These are phyloP conservation scores for Galeopsis tetrahit DNA, from an alignment of 257 asterid genomes.

Conservation along the genomic window DNA sequence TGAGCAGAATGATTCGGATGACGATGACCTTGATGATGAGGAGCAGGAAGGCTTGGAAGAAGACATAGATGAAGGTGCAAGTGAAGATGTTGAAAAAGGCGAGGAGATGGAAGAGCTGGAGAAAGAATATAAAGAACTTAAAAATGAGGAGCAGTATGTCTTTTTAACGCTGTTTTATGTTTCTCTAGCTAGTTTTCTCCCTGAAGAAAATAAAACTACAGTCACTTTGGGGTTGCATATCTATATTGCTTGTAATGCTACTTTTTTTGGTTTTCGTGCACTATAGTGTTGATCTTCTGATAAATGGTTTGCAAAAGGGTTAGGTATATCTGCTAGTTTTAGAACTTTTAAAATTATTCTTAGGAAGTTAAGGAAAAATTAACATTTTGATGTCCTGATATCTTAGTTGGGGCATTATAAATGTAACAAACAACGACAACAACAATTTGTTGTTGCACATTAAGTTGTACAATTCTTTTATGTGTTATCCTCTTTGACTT, in stretches of 20 bases:
- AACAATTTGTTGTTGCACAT: conserved; percentile 2
- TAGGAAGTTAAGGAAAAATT: neutral
- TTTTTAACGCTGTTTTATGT: conserved; percentile 7
- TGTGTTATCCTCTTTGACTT: neutral
- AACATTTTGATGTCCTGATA: neutral
- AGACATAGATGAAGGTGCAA: conserved; percentile 36
- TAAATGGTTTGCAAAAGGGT: conserved; percentile 12
- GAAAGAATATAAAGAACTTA: conserved; percentile 70
- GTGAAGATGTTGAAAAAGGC: conserved; percentile 45
- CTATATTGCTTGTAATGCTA: neutral
- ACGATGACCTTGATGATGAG: conserved; percentile 29
- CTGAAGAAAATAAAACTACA: neutral
- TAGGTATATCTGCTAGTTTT: neutral
- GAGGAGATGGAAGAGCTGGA: conserved; percentile 76
- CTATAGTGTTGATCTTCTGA: neutral
- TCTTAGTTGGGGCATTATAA: neutral
- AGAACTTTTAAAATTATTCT: neutral
- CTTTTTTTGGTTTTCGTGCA: neutral
- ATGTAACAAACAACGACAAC: neutral
- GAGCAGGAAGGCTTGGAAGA: conserved; percentile 33
- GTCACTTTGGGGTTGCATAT: conserved; percentile 4
- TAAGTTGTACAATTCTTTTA: neutral
- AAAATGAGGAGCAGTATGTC: conserved; percentile 74
- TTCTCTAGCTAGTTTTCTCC: conserved; percentile 22
- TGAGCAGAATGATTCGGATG: conserved; percentile 27